phyloP scores from a whole-genome alignment of 2,329 filamentous ascomycete species.

The Aspergillus spinulosporus region DNA sequence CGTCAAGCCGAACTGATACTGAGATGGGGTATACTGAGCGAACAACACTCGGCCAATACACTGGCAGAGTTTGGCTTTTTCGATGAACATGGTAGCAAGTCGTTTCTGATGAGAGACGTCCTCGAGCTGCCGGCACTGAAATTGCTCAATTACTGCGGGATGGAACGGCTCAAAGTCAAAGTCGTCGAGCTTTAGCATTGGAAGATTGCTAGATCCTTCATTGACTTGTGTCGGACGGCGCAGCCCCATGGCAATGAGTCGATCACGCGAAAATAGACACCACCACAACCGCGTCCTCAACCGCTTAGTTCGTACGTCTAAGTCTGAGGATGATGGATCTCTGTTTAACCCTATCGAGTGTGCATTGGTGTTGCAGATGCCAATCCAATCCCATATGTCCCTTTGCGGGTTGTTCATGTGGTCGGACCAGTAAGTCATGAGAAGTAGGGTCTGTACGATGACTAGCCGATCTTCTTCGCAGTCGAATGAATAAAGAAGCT shows the following conservation, averaged over 20 bases:
- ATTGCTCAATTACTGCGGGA: conserved; percentile 65
- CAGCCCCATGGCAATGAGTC: conserved; percentile 85
- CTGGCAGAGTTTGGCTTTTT: conserved; percentile 81
- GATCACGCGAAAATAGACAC: conserved; percentile 90
- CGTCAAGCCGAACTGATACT: conserved; percentile 68
- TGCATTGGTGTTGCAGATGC: conserved; percentile 27
- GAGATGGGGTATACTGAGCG: conserved; percentile 83
- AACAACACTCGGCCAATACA: conserved; percentile 83
- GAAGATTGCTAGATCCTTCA: conserved; percentile 86
- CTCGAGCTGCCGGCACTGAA: conserved; percentile 66
- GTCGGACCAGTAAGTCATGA: conserved; percentile 95
- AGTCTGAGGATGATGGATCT: conserved; percentile 19
- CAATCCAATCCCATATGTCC: conserved; percentile 51
- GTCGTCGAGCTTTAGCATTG: conserved; percentile 75
- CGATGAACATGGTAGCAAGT: conserved; percentile 79
- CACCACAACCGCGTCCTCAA: conserved; percentile 91
- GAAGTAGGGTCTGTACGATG: conserved; percentile 76
- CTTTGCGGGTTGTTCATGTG: conserved; percentile 82
- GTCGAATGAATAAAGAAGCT: conserved; percentile 87
- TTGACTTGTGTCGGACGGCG: conserved; percentile 84
- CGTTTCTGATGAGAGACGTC: conserved; percentile 71
- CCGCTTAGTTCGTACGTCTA: conserved; percentile 42
- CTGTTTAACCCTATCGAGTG: conserved; percentile 26
- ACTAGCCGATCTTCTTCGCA: conserved; percentile 83
- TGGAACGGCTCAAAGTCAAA: conserved; percentile 72